Evolutionary conservation across 164 flowering plant genomes (phyloP).

Genomic region (Cinnamomum chago): DNA sequence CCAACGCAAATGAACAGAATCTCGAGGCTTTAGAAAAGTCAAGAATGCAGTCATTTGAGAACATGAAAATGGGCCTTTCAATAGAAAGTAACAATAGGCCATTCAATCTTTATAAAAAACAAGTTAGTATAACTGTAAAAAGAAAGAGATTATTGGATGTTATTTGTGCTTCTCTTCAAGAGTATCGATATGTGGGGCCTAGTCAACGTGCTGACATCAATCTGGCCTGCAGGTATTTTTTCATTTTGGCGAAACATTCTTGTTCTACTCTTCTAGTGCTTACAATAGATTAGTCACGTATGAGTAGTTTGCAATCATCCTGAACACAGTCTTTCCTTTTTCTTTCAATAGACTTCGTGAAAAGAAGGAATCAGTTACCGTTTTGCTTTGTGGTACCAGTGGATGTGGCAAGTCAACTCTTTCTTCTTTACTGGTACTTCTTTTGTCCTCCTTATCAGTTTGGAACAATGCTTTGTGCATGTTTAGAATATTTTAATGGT

Average conservation of each 20-base stretch:
- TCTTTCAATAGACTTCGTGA: conserved; percentile 51
- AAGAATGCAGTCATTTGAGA: neutral
- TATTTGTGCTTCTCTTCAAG: conserved; percentile 62
- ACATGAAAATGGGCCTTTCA: neutral
- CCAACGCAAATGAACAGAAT: neutral
- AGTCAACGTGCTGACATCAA: conserved; percentile 71
- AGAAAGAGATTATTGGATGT: conserved; percentile 59
- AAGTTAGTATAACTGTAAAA: conserved; percentile 46
- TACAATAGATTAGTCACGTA: neutral
- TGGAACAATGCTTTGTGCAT: neutral
- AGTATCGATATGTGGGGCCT: conserved; percentile 75
- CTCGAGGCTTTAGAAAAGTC: conserved; percentile 2
- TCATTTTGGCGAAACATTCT: neutral
- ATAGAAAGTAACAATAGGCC: conserved; percentile 28
- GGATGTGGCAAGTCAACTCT: conserved; percentile 91
- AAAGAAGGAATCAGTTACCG: conserved; percentile 76
- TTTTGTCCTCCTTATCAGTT: too few relatives aligned
- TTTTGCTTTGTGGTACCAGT: conserved; percentile 81
- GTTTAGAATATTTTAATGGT: neutral
- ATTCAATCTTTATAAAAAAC: conserved; percentile 63
- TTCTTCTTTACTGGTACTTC: conserved; percentile 71
- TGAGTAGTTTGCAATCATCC: neutral
- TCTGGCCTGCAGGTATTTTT: conserved; percentile 76
- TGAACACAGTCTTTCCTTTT: neutral
- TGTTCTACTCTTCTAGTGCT: neutral